Percentiles rank a stretch among this genome's conserved stretches.
phyloP scores from a whole-genome alignment of 1,284 basidiomycete species.

The Austroboletus niveus region DNA sequence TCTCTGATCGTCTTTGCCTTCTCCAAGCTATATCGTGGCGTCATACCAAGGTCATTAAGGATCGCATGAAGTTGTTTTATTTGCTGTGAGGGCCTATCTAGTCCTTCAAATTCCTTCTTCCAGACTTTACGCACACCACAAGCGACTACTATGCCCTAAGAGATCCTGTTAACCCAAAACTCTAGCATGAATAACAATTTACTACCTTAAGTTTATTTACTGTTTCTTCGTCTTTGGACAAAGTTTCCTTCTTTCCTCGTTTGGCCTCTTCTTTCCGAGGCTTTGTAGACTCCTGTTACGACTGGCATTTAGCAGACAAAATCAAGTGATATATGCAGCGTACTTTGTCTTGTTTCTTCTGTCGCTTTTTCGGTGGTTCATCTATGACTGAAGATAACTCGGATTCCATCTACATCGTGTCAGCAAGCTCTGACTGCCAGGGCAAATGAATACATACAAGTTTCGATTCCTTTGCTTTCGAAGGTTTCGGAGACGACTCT shows the following conservation, averaged over 20 bases:
- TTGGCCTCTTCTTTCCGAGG: slow-evolving; percentile 22
- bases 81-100: slow-evolving; percentile 59
- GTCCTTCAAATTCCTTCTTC: slow-evolving; percentile 71
- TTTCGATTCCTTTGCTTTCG: slow-evolving; percentile 9
- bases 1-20: slow-evolving; percentile 74
- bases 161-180: background rate
- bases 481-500: slow-evolving; percentile 4
- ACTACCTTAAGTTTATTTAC: slow-evolving; percentile 59
- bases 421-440: background rate
- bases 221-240: slow-evolving; percentile 55
- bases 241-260: slow-evolving; percentile 29
- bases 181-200: background rate
- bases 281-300: slow-evolving; percentile 14
- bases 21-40: slow-evolving; percentile 70
- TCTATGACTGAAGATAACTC: slow-evolving; percentile 61
- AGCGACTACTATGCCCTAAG: slow-evolving; percentile 65
- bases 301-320: background rate
- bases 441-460: slow-evolving; percentile 17
- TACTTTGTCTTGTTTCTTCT: slow-evolving; percentile 37
- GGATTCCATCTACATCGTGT: slow-evolving; percentile 47
- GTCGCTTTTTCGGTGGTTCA: slow-evolving; percentile 46
- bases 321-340: background rate
- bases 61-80: slow-evolving; percentile 64
- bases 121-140: slow-evolving; percentile 83
- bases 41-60: slow-evolving; percentile 76